Percentiles rank a stretch among this genome's conserved stretches.
phyloP scores from a whole-genome alignment of 148 eudicot species.

The Chenopodium berlandieri region DNA sequence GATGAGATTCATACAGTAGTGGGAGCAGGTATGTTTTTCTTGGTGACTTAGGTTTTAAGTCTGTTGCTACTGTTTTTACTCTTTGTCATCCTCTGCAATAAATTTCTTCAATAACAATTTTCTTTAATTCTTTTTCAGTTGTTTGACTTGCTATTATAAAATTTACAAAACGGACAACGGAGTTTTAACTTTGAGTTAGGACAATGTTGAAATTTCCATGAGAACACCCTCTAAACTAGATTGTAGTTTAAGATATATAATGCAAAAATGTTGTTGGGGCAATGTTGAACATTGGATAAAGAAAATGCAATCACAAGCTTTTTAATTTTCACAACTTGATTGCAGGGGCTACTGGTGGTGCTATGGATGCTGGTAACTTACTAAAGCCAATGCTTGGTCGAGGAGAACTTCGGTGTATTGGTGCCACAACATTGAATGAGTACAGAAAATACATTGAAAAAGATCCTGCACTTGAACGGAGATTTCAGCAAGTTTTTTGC shows the following conservation, averaged over 20 bases:
- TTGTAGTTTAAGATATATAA: background rate
- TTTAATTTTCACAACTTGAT: background rate
- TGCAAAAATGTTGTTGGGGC: background rate
- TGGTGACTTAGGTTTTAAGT: slow-evolving; percentile 1
- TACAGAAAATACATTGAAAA: slow-evolving; percentile 93
- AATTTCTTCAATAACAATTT: background rate
- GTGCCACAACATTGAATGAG: slow-evolving; percentile 92
- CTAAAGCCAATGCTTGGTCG: slow-evolving; percentile 95
- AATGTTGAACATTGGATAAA: background rate
- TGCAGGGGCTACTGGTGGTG: slow-evolving; percentile 84
- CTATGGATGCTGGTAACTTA: slow-evolving; percentile 89
- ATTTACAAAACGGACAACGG: no score
- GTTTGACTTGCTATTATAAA: background rate
- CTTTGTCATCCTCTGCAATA: background rate
- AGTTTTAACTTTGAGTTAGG: background rate
- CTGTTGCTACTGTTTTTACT: background rate
- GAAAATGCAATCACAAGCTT: background rate
- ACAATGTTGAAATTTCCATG: background rate
- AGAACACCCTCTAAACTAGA: background rate
- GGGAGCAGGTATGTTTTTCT: slow-evolving; percentile 73
- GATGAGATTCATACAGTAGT: slow-evolving; percentile 99
- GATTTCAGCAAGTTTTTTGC: slow-evolving; percentile 95
- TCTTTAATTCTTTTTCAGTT: background rate
- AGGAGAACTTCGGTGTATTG: slow-evolving; percentile 93
- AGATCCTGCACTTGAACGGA: slow-evolving; percentile 95